Percentiles rank a stretch among this genome's conserved stretches.
Evolutionary conservation across 2,329 filamentous ascomycete genomes (phyloP).

Genomic region (Colletotrichum lupini): DNA sequence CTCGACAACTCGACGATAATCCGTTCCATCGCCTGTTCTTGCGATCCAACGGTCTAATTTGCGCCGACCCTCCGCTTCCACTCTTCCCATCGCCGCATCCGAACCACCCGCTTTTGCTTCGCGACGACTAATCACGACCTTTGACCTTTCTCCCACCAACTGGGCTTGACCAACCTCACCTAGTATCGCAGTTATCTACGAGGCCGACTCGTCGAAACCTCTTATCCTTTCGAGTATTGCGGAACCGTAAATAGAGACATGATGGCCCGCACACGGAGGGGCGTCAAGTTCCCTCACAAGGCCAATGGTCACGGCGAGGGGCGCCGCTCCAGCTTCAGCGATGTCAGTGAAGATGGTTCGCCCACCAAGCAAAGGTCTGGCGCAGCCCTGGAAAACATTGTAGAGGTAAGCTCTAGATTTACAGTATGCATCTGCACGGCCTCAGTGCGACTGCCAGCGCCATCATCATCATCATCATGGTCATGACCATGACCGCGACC

Average conservation of each 20-base stretch:
- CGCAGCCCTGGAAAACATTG: constrained; percentile 49
- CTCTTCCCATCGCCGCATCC: constrained; percentile 22
- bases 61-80: constrained; percentile 28
- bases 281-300: constrained; percentile 66
- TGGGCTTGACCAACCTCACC: background rate
- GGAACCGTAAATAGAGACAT: constrained; percentile 11
- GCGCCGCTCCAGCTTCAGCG: constrained; percentile 77
- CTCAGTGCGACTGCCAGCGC: background rate
- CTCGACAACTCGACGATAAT: background rate
- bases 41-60: constrained; percentile 25
- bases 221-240: background rate
- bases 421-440: background rate
- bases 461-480: background rate
- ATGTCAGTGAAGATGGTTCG: constrained; percentile 71
- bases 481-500: no score
- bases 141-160: background rate
- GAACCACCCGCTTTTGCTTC: constrained; percentile 28
- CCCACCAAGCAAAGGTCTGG: constrained; percentile 38
- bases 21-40: background rate
- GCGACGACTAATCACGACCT: background rate
- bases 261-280: constrained; percentile 57
- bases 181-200: background rate
- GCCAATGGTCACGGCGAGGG: constrained; percentile 63
- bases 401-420: constrained; percentile 45
- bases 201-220: background rate